Percentiles rank a stretch among this genome's conserved stretches.
Evolutionary conservation across 108 stramenopile species (phyloP).

Genomic region (Nitzschia sp.): DNA sequence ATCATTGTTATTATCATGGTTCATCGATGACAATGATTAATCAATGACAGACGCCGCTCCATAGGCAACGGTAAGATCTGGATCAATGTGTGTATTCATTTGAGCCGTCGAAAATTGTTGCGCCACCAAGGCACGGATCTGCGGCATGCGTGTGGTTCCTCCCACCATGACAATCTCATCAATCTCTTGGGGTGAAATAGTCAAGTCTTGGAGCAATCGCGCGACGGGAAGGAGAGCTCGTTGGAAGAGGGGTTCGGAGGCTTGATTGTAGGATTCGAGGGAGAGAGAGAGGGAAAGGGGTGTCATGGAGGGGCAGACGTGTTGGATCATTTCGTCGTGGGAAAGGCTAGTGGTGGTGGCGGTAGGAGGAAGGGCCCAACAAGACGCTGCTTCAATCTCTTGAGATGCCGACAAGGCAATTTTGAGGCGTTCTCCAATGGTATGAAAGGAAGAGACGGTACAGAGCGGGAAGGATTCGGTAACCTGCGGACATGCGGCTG

Average conservation of each 20-base stretch:
- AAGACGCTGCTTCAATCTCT: constrained; percentile 5
- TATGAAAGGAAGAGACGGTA: constrained; percentile 77
- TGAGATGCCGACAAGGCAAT: constrained; percentile 56
- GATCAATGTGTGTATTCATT: constrained; percentile 93
- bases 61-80: constrained; percentile 95
- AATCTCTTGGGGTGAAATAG: constrained; percentile 75
- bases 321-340: neutral
- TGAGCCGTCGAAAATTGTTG: constrained; percentile 60
- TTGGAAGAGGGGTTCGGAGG: constrained; percentile 64
- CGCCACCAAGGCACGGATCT: constrained; percentile 83
- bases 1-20: neutral
- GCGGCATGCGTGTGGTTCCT: constrained; percentile 93
- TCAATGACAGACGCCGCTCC: constrained; percentile 97
- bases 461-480: constrained; percentile 55
- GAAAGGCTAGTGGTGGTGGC: neutral
- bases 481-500: constrained; percentile 47
- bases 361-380: constrained; percentile 22
- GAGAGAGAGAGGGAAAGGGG: constrained; percentile 55
- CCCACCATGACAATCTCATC: constrained; percentile 99
- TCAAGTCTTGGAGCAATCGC: constrained; percentile 76
- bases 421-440: constrained; percentile 79
- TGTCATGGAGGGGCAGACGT: constrained; percentile 54
- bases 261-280: constrained; percentile 69
- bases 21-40: constrained; percentile 37
- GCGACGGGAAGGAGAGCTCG: constrained; percentile 77